phyloP scores from a whole-genome alignment of 2,329 filamentous ascomycete species.

The Thermomyces lanuginosus region DNA sequence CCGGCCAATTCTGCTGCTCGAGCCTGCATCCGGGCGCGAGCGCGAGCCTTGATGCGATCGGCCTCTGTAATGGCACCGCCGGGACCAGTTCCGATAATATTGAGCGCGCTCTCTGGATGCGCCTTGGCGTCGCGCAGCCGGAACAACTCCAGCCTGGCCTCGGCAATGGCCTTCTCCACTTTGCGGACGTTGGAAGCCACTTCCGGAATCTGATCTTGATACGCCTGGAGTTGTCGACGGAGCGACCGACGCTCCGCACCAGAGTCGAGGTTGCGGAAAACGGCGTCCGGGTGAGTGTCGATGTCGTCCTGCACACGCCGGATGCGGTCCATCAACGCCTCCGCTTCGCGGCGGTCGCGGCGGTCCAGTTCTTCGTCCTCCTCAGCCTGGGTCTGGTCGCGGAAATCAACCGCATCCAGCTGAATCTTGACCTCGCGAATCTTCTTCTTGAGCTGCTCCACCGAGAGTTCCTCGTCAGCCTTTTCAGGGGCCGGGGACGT shows the following conservation, averaged over 20 bases:
- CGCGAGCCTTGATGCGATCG: slow-evolving; percentile 83
- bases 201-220: slow-evolving; percentile 80
- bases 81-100: slow-evolving; percentile 81
- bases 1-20: slow-evolving; percentile 83
- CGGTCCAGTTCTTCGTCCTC: slow-evolving; percentile 86
- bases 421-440: slow-evolving; percentile 89
- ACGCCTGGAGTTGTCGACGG: slow-evolving; percentile 72
- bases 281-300: slow-evolving; percentile 69
- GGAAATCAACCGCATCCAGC: slow-evolving; percentile 89
- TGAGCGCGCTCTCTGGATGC: slow-evolving; percentile 61
- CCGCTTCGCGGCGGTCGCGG: slow-evolving; percentile 76
- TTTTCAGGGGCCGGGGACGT: slow-evolving; percentile 47
- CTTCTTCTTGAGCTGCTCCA: slow-evolving; percentile 83
- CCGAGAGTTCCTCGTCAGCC: slow-evolving; percentile 62
- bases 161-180: slow-evolving; percentile 82
- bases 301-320: slow-evolving; percentile 88
- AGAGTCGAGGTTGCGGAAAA: slow-evolving; percentile 55
- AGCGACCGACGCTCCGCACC: slow-evolving; percentile 74
- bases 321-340: slow-evolving; percentile 86
- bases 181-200: slow-evolving; percentile 82
- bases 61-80: slow-evolving; percentile 82
- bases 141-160: slow-evolving; percentile 83
- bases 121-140: slow-evolving; percentile 84
- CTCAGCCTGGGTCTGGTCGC: slow-evolving; percentile 75
- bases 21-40: slow-evolving; percentile 97